Conservation (phyloP, 192 early-diverging fungal species). For the Phycomyces blakesleeanus region DNA sequence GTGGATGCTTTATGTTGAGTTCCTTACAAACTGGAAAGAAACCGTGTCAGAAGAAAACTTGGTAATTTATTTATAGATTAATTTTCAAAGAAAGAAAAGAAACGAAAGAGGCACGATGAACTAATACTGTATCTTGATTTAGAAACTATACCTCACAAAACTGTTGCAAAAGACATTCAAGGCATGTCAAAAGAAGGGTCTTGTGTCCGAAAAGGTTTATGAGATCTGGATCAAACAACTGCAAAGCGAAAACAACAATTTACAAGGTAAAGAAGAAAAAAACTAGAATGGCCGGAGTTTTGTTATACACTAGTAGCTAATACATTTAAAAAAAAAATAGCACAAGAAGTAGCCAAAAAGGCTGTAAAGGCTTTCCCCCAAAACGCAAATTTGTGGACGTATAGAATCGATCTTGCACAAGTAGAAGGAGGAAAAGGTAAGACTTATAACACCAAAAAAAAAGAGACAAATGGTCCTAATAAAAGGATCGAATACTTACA, state of each 20-base stretch:
- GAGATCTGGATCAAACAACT: conserved; percentile 47
- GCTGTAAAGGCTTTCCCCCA: conserved; percentile 37
- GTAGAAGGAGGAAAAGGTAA: conserved; percentile 12
- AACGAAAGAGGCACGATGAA: background rate
- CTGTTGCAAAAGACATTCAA: conserved; percentile 51
- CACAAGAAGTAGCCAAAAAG: conserved; percentile 30
- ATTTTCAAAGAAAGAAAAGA: too few species aligned
- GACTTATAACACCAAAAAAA: too few species aligned
- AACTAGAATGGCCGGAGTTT: too few species aligned
- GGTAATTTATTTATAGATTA: conserved; percentile 27
- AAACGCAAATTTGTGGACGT: conserved; percentile 40
- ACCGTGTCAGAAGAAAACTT: conserved; percentile 52
- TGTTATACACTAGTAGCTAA: too few species aligned
- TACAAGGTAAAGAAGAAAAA: conserved; percentile 17
- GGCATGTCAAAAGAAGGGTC: conserved; percentile 37
- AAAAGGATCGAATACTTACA: background rate
- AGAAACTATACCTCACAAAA: conserved; percentile 56
- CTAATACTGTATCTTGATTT: conserved; percentile 5
- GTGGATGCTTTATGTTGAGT: conserved; percentile 62
- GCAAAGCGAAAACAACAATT: background rate
- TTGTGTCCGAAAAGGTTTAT: conserved; percentile 50
- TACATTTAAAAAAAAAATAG: conserved; percentile 25
- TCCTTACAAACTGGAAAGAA: conserved; percentile 48
- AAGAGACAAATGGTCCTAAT: background rate
- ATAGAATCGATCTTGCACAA: conserved; percentile 31